Evolutionary conservation across 352 stramenopile species (phyloP).

Genomic region (Peronospora farinosa): DNA sequence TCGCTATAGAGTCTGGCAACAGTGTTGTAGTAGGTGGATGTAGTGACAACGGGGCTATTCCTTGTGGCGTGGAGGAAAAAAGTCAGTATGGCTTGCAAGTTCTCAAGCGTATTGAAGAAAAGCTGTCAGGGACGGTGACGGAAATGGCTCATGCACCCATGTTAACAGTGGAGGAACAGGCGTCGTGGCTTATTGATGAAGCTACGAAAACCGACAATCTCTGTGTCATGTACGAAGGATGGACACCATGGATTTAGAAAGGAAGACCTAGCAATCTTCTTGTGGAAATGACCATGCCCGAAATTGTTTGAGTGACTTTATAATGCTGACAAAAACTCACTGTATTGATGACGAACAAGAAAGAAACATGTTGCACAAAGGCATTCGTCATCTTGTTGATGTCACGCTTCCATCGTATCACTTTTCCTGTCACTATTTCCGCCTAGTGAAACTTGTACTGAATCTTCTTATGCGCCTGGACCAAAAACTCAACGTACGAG

Average conservation of each 20-base stretch:
- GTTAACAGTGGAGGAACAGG: constrained; percentile 66
- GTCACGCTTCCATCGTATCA: constrained; percentile 20
- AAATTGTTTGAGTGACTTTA: not conserved
- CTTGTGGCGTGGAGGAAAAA: constrained; percentile 18
- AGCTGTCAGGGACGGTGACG: constrained; percentile 49
- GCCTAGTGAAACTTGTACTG: constrained; percentile 85
- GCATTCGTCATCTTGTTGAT: constrained; percentile 16
- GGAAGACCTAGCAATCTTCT: not conserved
- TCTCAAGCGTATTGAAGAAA: constrained; percentile 66
- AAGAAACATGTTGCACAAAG: constrained; percentile 3
- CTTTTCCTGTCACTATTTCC: constrained; percentile 6
- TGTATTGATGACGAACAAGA: constrained; percentile 27
- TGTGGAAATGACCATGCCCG: not conserved
- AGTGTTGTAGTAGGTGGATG: constrained; percentile 11
- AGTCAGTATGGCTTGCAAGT: constrained; percentile 65
- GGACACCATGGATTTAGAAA: constrained; percentile 80
- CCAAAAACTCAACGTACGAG: constrained; percentile 87
- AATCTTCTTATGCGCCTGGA: constrained; percentile 88
- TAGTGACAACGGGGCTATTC: constrained; percentile 11
- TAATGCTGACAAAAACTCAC: constrained; percentile 26
- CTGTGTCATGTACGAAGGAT: constrained; percentile 86
- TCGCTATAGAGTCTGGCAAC: constrained; percentile 8
- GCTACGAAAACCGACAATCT: constrained; percentile 78
- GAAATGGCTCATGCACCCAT: constrained; percentile 28
- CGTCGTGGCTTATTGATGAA: constrained; percentile 73